phyloP scores from a whole-genome alignment of 2,329 filamentous ascomycete genomes.

The Arthrobotrys megalospora region DNA sequence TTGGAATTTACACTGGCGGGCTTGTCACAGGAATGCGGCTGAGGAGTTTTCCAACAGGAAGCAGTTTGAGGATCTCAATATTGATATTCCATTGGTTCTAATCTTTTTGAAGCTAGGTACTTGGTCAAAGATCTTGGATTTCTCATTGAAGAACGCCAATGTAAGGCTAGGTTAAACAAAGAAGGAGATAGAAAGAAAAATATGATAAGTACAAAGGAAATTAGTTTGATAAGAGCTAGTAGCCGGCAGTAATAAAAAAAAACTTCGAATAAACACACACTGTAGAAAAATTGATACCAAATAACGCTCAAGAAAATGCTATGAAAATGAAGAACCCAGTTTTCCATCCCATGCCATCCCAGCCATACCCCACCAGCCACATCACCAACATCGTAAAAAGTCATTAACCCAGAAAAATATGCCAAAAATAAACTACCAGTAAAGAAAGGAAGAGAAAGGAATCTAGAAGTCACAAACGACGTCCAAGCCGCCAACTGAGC shows the following conservation, averaged over 20 bases:
- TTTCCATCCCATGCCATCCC: slow-evolving; percentile 24
- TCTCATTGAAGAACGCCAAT: not conserved
- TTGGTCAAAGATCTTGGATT: not conserved
- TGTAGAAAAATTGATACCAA: slow-evolving; percentile 11
- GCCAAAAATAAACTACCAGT: slow-evolving; percentile 25
- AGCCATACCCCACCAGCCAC: slow-evolving; percentile 38
- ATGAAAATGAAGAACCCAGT: slow-evolving; percentile 28
- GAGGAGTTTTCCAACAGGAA: not conserved
- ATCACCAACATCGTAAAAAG: slow-evolving; percentile 33
- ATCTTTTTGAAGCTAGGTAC: slow-evolving; percentile 9
- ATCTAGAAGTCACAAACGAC: slow-evolving; percentile 60
- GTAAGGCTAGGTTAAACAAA: not conserved
- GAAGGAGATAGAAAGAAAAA: slow-evolving; percentile 1
- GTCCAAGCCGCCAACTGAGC: slow-evolving; percentile 41
- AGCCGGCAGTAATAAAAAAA: slow-evolving; percentile 10
- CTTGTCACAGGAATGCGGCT: slow-evolving; percentile 21
- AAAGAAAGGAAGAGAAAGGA: slow-evolving; percentile 11
- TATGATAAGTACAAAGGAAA: slow-evolving; percentile 24
- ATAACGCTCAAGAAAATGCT: slow-evolving; percentile 17
- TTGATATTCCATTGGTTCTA: not conserved
- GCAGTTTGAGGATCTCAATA: not conserved
- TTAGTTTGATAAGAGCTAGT: slow-evolving; percentile 28
- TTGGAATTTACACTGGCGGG: slow-evolving; percentile 9
- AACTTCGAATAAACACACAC: not conserved
- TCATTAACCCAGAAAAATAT: slow-evolving; percentile 32